Evolutionary conservation across 345 rosid genomes (phyloP), one percentile per base, ranked within the genome.

Genomic region (Acer campestre): DNA sequence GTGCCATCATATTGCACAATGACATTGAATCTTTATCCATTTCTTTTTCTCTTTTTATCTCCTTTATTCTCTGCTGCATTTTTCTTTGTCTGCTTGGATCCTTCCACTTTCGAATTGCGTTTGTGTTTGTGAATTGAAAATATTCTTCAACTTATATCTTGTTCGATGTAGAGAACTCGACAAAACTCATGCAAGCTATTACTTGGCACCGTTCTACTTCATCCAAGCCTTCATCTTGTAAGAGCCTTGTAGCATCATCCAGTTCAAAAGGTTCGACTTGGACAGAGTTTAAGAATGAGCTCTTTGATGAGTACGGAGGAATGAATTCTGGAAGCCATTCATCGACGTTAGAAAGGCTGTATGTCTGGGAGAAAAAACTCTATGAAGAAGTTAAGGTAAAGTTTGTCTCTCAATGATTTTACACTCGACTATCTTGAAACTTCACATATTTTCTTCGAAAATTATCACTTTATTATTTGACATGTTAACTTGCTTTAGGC

Each of bases 361-460:
- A 87, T 80, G 93, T 92, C 38, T 91, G 96, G 96, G 93, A 91
- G 80, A 91, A 90, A 88, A 91, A 91, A 85, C 96, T 91, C 20
- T 91, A 81, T 48, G 90, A 87, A 68, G 91, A 90, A 79, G 91
- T 91, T 67, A 90, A 91, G 96, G 96, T 87, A 81, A 75, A 53
- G 1, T n/a, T 56, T 0, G 9, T 56, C 61, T 56, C n/a, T n/a
- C n/a, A n/a, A 56, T n/a, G 6, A 17, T 2, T 20, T 6, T 56
- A n/a, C 23, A 56, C 61, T 3, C 1, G 61, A 56, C n/a, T 7
- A 40, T 42, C 61, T 56, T 56, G 61, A 56, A 20, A 0, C n/a
- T 8, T 18, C 3, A 49, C 10, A 20, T 31, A 31, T 31, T 4
- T 4, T 35, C 38, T 35, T 35, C 1, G 38, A 35, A 35, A 35